phyloP scores from a whole-genome alignment of 2,329 filamentous ascomycete genomes.

The Hypocreales sp. region DNA sequence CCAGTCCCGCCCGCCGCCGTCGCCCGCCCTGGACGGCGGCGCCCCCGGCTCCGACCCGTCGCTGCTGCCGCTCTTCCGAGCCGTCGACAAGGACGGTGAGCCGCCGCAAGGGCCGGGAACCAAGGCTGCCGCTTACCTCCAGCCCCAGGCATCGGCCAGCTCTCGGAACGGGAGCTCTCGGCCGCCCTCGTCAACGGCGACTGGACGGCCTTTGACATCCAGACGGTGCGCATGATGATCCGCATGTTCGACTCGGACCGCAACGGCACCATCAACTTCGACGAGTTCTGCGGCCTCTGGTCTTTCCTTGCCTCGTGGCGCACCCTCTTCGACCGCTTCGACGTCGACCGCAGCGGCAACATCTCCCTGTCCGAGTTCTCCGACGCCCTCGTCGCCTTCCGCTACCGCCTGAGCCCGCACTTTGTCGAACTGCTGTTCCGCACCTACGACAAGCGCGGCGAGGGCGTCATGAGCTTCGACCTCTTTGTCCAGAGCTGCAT shows the following conservation, averaged over 20 bases:
- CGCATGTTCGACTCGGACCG: conserved; percentile 96
- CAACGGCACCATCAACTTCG: conserved; percentile 77
- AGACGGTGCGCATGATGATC: conserved; percentile 98
- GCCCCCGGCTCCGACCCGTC: conserved; percentile 47
- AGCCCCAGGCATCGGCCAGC: conserved; percentile 55
- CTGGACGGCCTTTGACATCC: conserved; percentile 82
- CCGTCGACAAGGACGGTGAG: conserved; percentile 73
- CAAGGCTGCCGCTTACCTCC: too few relatives aligned
- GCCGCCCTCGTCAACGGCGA: conserved; percentile 92
- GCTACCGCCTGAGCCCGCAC: conserved; percentile 70
- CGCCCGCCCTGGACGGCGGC: conserved; percentile 37
- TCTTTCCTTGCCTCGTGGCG: conserved; percentile 91
- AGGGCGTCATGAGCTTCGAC: conserved; percentile 75
- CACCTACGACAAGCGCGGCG: conserved; percentile 67
- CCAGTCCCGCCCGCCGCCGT: conserved; percentile 52
- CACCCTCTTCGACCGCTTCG: conserved; percentile 87
- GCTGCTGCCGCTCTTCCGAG: conserved; percentile 72
- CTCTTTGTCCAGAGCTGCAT: conserved; percentile 97
- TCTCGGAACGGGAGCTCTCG: conserved; percentile 76
- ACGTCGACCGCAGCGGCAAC: conserved; percentile 71
- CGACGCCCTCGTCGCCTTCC: conserved; percentile 82
- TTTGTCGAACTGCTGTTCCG: conserved; percentile 78
- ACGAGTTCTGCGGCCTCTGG: conserved; percentile 95
- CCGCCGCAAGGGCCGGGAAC: too few relatives aligned
- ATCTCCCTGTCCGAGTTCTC: conserved; percentile 79